Base-by-base conservation (phyloP, 768 basidiomycete genomes). In the Tremella mesenterica region DNA sequence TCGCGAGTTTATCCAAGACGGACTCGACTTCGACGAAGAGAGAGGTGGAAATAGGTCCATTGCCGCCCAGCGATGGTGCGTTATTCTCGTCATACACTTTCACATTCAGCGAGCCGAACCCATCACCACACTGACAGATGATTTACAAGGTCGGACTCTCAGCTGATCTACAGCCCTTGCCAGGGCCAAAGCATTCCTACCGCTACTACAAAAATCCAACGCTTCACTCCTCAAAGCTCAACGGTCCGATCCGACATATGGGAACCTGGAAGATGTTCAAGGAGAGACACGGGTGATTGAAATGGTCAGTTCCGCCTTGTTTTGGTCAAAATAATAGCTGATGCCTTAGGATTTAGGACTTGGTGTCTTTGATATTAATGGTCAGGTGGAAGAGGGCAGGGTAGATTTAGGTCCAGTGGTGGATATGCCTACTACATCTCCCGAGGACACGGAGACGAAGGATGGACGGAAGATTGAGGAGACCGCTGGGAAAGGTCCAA, bases 191-290 rank as follows among this genome's bases (percentile, higher is more conserved):
- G 53, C 53, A 8, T 69, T 69, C 51, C 52, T 69, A 1, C 64
- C 67, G 3, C 34, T 60, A 16, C 29, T 69, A 4, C 43, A 50
- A 26, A 46, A 44, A 14, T 65, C 67, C 10, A 69, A 65, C 31
- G 51, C 51, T 7, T 44, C 54, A 2, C 54, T 69, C 14, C 53
- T 69, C 8, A 43, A 41, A 4, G 36, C 45, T 12, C 58, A 56
- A 10, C 44, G 44, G 16, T 27, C 41, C 44, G 51, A 69, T 41
- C 67, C 64, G 13, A 45, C 54, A 16, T 30, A 54, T 4, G 67
- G 64, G 12, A 52, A 69, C 53, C 60, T 69, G 3, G 67, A 69
- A 43, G 58, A 65, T 45, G 41, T 48, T 1, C 29, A 57, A 23
- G 67, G 64, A n/a, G n/a, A 58, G 14, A 52, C 51, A 1, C 31